Percentiles rank a stretch among this genome's conserved stretches.
These are phyloP conservation scores for Pseudogymnoascus sp. DNA, from an alignment of 2,329 filamentous ascomycete genomes.

Conservation along the genomic window DNA sequence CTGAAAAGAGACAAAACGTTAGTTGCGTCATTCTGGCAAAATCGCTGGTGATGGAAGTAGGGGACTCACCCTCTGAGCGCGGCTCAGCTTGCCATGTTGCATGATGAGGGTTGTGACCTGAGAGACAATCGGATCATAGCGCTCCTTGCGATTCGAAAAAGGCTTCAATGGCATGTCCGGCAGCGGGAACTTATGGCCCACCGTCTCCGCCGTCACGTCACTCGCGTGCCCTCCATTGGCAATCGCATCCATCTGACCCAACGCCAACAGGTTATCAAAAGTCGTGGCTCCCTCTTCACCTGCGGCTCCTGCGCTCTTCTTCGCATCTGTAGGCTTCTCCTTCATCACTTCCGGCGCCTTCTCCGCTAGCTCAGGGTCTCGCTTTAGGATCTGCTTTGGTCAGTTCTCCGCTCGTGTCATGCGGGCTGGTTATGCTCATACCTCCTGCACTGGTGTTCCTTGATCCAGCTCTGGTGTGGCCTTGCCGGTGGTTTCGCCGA, in stretches of 20 bases:
- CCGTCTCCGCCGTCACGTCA: slow-evolving; percentile 16
- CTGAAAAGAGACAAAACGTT: slow-evolving; percentile 36
- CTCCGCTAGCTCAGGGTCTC: slow-evolving; percentile 52
- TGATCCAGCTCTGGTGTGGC: slow-evolving; percentile 55
- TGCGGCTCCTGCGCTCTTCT: slow-evolving; percentile 10
- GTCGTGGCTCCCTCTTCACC: slow-evolving; percentile 27
- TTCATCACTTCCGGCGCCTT: slow-evolving; percentile 61
- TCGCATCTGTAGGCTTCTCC: slow-evolving; percentile 40
- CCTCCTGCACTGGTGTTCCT: slow-evolving; percentile 60
- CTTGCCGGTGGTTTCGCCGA: slow-evolving; percentile 49
- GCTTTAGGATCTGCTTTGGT: slow-evolving; percentile 48
- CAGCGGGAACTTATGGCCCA: slow-evolving; percentile 58
- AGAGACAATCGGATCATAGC: slow-evolving; percentile 77
- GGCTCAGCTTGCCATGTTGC: slow-evolving; percentile 80
- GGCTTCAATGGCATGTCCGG: slow-evolving; percentile 60
- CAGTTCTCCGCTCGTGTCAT: slow-evolving; percentile 13
- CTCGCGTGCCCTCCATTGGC: slow-evolving; percentile 19
- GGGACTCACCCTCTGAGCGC: slow-evolving; percentile 69
- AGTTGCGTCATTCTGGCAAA: slow-evolving; percentile 4
- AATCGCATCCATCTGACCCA: slow-evolving; percentile 26
- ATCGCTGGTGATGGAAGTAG: not conserved
- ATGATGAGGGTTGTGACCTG: slow-evolving; percentile 90
- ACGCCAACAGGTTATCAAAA: slow-evolving; percentile 25
- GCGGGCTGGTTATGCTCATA: slow-evolving; percentile 29
- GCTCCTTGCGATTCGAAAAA: slow-evolving; percentile 58